Evolutionary conservation across 2,329 filamentous ascomycete species (phyloP).

Genomic region (Penicillium paneum): DNA sequence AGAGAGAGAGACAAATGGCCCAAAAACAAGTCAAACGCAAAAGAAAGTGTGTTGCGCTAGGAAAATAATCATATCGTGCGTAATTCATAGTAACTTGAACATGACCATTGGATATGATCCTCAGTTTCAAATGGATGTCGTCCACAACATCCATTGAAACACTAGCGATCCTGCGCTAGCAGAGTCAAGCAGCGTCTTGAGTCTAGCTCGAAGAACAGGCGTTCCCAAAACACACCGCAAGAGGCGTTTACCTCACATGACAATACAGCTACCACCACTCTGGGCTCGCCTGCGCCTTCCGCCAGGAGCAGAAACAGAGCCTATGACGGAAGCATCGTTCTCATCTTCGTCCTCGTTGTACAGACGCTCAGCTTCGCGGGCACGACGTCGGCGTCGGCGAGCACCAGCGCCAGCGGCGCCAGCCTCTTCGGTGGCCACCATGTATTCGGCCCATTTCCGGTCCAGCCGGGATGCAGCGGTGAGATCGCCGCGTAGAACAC

Average conservation of each 20-base stretch:
- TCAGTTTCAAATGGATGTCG: not conserved
- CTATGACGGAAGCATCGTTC: conserved; percentile 41
- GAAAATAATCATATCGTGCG: not conserved
- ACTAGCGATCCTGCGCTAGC: conserved; percentile 18
- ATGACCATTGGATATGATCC: not conserved
- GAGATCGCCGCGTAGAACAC: conserved; percentile 74
- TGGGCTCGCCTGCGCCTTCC: conserved; percentile 60
- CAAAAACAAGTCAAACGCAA: not conserved
- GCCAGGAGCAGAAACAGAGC: conserved; percentile 38
- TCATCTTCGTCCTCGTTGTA: conserved; percentile 79
- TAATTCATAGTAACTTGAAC: conserved; percentile 1
- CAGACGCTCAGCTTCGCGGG: conserved; percentile 74
- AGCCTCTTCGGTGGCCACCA: conserved; percentile 86
- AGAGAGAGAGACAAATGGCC: not conserved
- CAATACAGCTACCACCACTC: conserved; percentile 59
- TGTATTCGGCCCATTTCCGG: conserved; percentile 88
- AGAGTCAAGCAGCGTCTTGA: not conserved
- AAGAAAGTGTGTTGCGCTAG: not conserved
- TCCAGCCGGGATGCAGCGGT: conserved; percentile 73
- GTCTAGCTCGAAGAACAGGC: not conserved
- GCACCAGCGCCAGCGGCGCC: conserved; percentile 59
- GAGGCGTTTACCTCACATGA: conserved; percentile 57
- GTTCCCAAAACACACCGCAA: not conserved
- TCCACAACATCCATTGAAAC: not conserved
- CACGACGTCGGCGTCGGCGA: conserved; percentile 69